Evolutionary conservation across 2,329 filamentous ascomycete genomes (phyloP), one percentile per base, ranked within the genome.

Genomic region (Nothopassalora personata): DNA sequence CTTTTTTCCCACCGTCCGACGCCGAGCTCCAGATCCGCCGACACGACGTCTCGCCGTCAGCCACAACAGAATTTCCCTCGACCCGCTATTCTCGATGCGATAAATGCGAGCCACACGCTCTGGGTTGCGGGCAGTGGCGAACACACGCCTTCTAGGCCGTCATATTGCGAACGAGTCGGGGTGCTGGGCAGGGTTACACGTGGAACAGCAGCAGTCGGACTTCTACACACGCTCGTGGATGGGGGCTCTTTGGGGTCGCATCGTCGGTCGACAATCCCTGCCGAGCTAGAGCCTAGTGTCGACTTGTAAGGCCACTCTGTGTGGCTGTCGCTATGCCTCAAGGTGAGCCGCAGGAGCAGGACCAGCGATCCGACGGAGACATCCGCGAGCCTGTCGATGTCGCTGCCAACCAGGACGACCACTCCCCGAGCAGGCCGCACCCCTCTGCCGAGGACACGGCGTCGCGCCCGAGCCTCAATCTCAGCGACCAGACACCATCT

Each of bases 91-190:
- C 15, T 19, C 30, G 33, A 46, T 54, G 36, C 52, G 33, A 46
- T 54, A 43, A 19, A 58, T 58, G 56, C 56, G 34, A 31, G 48
- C 18, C 23, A 30, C 33, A 39, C 19, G 49, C 34, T 27, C 15
- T 33, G 28, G 39, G 31, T 53, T 19, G 34, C 27, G 30, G 31
- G 28, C 31, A 49, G 53, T 52, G 53, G 58, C 58, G 46, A 61
- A 30, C 47, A 57, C 49, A 57, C 60, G 61, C 46, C 64, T 66
- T 62, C 64, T 64, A 66, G 64, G 64, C 58, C 60, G 55, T 57
- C 46, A 19, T 10, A 28, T 27, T 28, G 11, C 23, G 15, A 15
- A n/a, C 48, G 27, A 28, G 48, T 30, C 48, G 27, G 28, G 23
- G 23, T 23, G 23, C 23, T 23, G 23, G 23, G 23, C 23, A 23